Conservation (phyloP, 78 protist species). For the Mastigamoeba balamuthi region DNA sequence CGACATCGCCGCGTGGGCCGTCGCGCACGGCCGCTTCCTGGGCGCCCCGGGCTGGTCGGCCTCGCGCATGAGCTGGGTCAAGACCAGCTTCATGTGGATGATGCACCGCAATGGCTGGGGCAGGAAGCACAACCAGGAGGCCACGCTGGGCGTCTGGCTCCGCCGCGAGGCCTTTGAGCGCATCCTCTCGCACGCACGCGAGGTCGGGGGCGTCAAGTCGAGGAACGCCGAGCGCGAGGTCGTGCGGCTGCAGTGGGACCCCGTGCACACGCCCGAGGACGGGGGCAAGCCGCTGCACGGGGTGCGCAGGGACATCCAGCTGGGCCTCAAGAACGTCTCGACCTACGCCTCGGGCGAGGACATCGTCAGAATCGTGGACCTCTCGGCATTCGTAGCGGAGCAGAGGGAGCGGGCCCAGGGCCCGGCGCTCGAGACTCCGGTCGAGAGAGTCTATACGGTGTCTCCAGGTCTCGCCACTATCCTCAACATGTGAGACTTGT, state of each 20-base stretch:
- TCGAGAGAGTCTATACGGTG: not conserved
- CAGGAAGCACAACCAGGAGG: slow-evolving; percentile 21
- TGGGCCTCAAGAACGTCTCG: slow-evolving; percentile 10
- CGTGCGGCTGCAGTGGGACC: slow-evolving; percentile 41
- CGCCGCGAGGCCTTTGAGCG: slow-evolving; percentile 6
- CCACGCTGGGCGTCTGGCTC: slow-evolving; percentile 20
- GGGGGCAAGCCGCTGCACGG: not conserved
- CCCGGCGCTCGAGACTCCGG: not conserved
- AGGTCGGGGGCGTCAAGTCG: not conserved
- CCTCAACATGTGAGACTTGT: too few species aligned
- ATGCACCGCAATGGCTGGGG: slow-evolving; percentile 39
- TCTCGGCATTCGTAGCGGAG: not conserved
- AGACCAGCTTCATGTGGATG: slow-evolving; percentile 54
- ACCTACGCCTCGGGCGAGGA: not conserved
- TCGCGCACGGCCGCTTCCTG: slow-evolving; percentile 1
- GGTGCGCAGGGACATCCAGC: slow-evolving; percentile 9
- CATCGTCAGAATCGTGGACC: not conserved
- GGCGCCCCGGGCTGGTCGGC: slow-evolving; percentile 12
- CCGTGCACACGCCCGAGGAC: slow-evolving; percentile 18
- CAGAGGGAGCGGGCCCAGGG: not conserved
- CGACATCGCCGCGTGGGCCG: slow-evolving; percentile 33
- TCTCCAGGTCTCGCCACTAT: too few species aligned
- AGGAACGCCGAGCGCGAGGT: not conserved
- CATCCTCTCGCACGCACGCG: not conserved
- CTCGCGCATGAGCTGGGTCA: slow-evolving; percentile 49